Percentiles rank a stretch among this genome's conserved stretches.
Evolutionary conservation across 2,329 filamentous ascomycete species (phyloP).

Genomic region (Zasmidium angulare): DNA sequence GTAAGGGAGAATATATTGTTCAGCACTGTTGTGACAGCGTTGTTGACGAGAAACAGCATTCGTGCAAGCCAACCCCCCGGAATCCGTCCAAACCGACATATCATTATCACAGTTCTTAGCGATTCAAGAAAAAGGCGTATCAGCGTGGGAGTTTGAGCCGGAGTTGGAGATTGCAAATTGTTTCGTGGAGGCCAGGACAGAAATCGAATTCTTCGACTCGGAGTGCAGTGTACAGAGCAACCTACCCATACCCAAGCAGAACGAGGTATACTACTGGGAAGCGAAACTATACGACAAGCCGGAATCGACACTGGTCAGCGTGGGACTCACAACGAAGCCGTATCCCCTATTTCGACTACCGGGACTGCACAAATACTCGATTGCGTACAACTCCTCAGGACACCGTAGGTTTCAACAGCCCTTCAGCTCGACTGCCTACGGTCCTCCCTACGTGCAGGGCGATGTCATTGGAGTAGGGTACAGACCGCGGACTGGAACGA

Average conservation of each 20-base stretch:
- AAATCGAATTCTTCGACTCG: slow-evolving; percentile 98
- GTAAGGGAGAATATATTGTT: slow-evolving; percentile 50
- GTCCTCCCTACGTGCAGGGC: slow-evolving; percentile 81
- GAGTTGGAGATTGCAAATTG: slow-evolving; percentile 98
- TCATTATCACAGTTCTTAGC: slow-evolving; percentile 96
- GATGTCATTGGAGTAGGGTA: slow-evolving; percentile 97
- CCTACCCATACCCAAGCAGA: slow-evolving; percentile 94
- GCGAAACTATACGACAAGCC: slow-evolving; percentile 98
- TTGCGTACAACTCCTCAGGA: slow-evolving; percentile 87
- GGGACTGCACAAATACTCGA: slow-evolving; percentile 88
- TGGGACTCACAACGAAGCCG: slow-evolving; percentile 94
- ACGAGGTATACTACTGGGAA: slow-evolving; percentile 99
- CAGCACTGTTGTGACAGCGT: not conserved
- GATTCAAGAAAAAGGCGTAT: slow-evolving; percentile 99
- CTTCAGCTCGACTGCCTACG: slow-evolving; percentile 77
- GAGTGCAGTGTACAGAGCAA: slow-evolving; percentile 98
- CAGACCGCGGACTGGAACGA: slow-evolving; percentile 85
- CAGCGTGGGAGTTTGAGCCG: slow-evolving; percentile 99
- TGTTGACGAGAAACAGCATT: slow-evolving; percentile 64
- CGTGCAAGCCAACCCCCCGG: slow-evolving; percentile 88
- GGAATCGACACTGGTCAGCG: slow-evolving; percentile 79
- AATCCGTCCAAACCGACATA: slow-evolving; percentile 94
- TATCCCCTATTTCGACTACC: slow-evolving; percentile 93
- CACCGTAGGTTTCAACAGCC: slow-evolving; percentile 90
- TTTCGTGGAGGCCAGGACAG: slow-evolving; percentile 92